Evolutionary conservation across 805 yeast species (phyloP).

Genomic region (Candida qinlingensis): DNA sequence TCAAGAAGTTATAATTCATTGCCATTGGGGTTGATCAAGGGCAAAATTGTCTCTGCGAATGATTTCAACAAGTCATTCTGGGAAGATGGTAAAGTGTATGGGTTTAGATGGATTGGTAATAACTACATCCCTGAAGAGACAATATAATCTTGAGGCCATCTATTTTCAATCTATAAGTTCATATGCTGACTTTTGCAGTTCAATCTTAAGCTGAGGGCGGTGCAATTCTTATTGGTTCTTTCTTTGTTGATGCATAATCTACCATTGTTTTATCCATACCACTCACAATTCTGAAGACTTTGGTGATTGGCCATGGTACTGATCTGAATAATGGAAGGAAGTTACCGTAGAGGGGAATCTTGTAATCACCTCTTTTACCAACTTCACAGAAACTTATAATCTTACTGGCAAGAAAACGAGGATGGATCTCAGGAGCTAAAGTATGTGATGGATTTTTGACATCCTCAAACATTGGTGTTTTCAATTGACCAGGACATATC

Average conservation of each 20-base stretch:
- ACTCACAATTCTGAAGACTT: conserved; percentile 33
- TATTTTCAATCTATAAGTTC: too few species aligned
- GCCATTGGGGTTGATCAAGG: conserved; percentile 84
- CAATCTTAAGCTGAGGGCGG: neutral
- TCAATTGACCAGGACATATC: conserved; percentile 84
- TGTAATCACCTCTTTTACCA: conserved; percentile 66
- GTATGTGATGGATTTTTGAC: conserved; percentile 68
- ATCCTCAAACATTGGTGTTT: conserved; percentile 66
- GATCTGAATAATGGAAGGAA: conserved; percentile 67
- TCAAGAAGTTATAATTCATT: conserved; percentile 86
- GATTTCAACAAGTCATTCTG: conserved; percentile 45
- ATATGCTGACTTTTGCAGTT: neutral
- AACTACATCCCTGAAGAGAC: conserved; percentile 36
- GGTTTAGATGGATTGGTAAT: conserved; percentile 52
- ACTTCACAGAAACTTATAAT: conserved; percentile 50
- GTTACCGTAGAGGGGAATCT: conserved; percentile 71
- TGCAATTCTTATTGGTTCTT: neutral
- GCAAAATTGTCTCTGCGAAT: conserved; percentile 75
- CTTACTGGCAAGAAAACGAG: conserved; percentile 54
- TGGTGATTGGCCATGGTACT: conserved; percentile 61
- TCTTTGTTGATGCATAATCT: neutral
- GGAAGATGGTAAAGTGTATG: conserved; percentile 37
- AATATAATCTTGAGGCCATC: neutral
- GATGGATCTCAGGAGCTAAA: conserved; percentile 80
- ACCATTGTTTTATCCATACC: conserved; percentile 44